Conservation (phyloP, 2,329 filamentous ascomycete genomes). For the Aspergillus neoniger region DNA sequence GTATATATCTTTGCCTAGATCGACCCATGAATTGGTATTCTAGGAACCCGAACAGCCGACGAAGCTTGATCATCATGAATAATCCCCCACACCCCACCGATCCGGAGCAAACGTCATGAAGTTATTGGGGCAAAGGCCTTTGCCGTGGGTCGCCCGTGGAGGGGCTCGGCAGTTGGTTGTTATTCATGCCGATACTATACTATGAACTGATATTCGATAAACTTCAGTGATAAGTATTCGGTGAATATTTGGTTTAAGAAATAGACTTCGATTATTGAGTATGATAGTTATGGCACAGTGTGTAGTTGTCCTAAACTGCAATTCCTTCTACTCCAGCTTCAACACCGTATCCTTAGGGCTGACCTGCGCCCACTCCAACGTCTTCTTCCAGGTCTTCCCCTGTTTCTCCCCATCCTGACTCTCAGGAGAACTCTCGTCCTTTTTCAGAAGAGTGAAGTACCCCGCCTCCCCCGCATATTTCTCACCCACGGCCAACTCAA, state of each 20-base stretch:
- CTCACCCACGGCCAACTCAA: not conserved
- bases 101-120: conserved; percentile 16
- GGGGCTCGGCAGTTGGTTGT: conserved; percentile 15
- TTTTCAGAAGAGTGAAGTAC: not conserved
- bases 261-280: too few relatives aligned
- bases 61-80: conserved; percentile 29
- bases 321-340: not conserved
- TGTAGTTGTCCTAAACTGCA: too few relatives aligned
- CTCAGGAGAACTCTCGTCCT: conserved; percentile 2
- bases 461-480: not conserved
- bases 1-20: not conserved
- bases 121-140: conserved; percentile 17
- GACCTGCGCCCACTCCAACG: conserved; percentile 11
- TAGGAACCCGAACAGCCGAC: not conserved
- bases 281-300: too few relatives aligned
- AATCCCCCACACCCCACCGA: conserved; percentile 27
- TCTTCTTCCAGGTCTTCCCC: conserved; percentile 13
- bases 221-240: too few relatives aligned
- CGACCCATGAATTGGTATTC: not conserved
- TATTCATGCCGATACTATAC: not conserved
- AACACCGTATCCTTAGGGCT: not conserved
- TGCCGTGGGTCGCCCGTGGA: conserved; percentile 21
- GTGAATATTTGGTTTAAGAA: too few relatives aligned
- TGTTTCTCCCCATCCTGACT: conserved; percentile 5
- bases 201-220: too few relatives aligned